Percentiles rank a stretch among this genome's conserved stretches.
These are phyloP conservation scores for Eucalyptus guilfoylei DNA, from an alignment of 345 rosid genomes.

Conservation along the genomic window DNA sequence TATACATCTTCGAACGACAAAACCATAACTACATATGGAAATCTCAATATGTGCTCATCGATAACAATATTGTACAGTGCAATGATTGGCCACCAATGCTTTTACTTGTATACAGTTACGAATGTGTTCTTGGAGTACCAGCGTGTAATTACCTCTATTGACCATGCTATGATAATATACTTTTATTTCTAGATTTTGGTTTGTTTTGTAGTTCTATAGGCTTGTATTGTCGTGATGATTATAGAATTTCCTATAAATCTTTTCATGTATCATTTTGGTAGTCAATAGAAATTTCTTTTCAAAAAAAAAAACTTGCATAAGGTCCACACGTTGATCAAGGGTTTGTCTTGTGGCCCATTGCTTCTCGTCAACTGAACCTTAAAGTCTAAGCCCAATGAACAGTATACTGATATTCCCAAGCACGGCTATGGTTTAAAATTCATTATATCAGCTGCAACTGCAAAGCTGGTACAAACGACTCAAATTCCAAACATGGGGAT, in stretches of 20 bases:
- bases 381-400: neutral
- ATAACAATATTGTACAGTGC: neutral
- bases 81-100: neutral
- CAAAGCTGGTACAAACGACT: neutral
- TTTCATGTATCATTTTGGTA: neutral
- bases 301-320: neutral
- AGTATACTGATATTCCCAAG: neutral
- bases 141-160: too few relatives aligned
- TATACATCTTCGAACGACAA: neutral
- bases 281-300: too few relatives aligned
- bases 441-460: neutral
- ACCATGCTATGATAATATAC: neutral
- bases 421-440: neutral
- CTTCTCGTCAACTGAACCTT: neutral
- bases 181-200: too few relatives aligned
- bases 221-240: neutral
- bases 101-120: neutral
- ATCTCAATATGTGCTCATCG: neutral
- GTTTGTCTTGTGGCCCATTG: neutral
- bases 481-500: neutral
- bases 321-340: neutral
- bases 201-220: neutral
- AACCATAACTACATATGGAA: neutral
- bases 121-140: neutral
- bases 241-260: neutral